Conservation (phyloP, 352 stramenopile genomes). For the Phytophthora nicotianae region DNA sequence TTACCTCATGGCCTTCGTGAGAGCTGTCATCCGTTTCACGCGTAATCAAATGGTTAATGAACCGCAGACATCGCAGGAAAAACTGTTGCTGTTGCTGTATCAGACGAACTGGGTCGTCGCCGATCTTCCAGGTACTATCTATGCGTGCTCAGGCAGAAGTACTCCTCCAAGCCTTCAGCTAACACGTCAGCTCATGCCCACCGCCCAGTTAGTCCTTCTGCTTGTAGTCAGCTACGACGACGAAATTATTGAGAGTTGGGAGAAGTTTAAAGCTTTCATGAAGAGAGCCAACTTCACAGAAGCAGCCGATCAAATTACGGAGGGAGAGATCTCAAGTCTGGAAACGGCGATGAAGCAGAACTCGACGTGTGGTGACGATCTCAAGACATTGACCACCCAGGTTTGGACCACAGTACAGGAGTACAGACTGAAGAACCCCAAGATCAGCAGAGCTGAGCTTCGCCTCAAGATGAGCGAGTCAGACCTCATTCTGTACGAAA, state of each 20-base stretch:
- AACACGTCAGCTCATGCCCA: constrained; percentile 26
- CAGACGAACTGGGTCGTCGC: constrained; percentile 61
- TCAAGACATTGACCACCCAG: constrained; percentile 43
- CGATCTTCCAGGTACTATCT: constrained; percentile 55
- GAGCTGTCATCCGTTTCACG: constrained; percentile 34
- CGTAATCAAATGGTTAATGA: constrained; percentile 33
- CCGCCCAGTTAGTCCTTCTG: constrained; percentile 31
- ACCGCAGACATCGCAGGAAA: constrained; percentile 51
- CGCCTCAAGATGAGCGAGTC: constrained; percentile 45
- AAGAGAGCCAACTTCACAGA: constrained; percentile 29
- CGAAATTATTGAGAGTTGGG: constrained; percentile 26
- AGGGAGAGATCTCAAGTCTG: constrained; percentile 33
- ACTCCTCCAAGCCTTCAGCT: constrained; percentile 21
- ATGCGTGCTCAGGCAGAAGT: constrained; percentile 44
- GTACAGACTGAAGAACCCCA: constrained; percentile 33
- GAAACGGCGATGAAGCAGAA: constrained; percentile 41
- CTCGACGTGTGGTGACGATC: constrained; percentile 43
- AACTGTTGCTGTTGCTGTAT: constrained; percentile 51
- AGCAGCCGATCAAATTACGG: constrained; percentile 27
- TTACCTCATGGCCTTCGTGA: constrained; percentile 30
- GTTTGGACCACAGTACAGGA: constrained; percentile 39
- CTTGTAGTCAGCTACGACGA: constrained; percentile 40
- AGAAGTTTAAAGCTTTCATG: constrained; percentile 43
- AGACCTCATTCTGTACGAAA: constrained; percentile 52
- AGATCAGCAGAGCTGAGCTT: constrained; percentile 36